These are phyloP conservation scores for Orbilia javanica DNA, from an alignment of 2,329 filamentous ascomycete species.

Conservation along the genomic window DNA sequence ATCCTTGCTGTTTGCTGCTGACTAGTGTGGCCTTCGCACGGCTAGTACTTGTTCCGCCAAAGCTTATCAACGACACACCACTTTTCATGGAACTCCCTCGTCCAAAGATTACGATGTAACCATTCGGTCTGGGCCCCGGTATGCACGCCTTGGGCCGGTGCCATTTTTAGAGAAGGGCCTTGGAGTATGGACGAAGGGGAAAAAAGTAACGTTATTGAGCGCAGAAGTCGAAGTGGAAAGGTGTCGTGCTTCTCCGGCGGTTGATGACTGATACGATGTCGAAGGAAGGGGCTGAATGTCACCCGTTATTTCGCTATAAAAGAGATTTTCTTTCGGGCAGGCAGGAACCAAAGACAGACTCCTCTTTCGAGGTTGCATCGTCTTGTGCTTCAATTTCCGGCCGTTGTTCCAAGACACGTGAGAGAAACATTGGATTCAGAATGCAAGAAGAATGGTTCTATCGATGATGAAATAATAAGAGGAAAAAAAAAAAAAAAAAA, in stretches of 20 bases:
- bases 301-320: constrained; percentile 47
- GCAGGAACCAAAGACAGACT: constrained; percentile 34
- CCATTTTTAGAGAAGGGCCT: constrained; percentile 58
- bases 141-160: constrained; percentile 35
- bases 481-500: too few relatives aligned
- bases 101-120: constrained; percentile 54
- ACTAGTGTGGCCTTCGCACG: constrained; percentile 18
- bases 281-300: constrained; percentile 48
- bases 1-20: constrained; percentile 20
- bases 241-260: constrained; percentile 40
- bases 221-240: constrained; percentile 18
- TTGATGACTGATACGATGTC: constrained; percentile 48
- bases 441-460: background rate
- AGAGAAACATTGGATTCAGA: constrained; percentile 12
- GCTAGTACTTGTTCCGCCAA: constrained; percentile 36
- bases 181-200: constrained; percentile 4
- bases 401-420: constrained; percentile 39
- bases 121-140: constrained; percentile 44
- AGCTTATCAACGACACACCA: constrained; percentile 56
- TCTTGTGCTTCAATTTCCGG: constrained; percentile 47
- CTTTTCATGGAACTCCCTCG: constrained; percentile 28
- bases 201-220: constrained; percentile 51
- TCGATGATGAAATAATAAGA: constrained; percentile 29
- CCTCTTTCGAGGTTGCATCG: constrained; percentile 53
- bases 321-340: constrained; percentile 24